Percentiles rank a stretch among this genome's conserved stretches.
phyloP scores from a whole-genome alignment of 2,329 filamentous ascomycete species.

The Apiospora marii region DNA sequence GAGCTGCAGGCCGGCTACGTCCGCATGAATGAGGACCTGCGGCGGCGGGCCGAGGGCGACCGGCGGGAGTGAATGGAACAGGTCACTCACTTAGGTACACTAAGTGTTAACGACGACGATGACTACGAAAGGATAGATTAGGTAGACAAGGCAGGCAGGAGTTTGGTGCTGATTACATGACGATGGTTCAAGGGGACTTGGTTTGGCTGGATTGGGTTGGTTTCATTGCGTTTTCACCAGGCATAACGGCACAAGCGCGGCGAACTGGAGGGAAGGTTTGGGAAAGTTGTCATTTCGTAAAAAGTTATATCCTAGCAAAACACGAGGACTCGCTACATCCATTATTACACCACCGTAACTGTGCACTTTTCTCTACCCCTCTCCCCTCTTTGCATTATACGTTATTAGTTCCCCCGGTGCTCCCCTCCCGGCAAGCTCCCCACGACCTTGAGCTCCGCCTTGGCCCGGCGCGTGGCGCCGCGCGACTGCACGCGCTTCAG shows the following conservation, averaged over 20 bases:
- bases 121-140: neutral
- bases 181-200: no score
- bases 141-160: no score
- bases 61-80: neutral
- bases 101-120: no score
- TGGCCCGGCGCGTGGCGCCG: constrained; percentile 64
- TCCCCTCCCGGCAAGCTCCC: constrained; percentile 41
- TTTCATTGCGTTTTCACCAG: neutral
- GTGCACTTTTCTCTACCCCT: neutral
- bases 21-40: neutral
- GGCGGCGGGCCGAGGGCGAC: neutral
- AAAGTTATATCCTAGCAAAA: neutral
- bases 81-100: no score
- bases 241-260: neutral
- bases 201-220: no score
- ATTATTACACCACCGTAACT: neutral
- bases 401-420: neutral
- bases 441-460: constrained; percentile 62
- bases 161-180: no score
- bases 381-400: neutral
- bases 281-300: neutral
- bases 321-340: neutral
- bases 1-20: neutral
- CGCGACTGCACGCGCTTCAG: constrained; percentile 63
- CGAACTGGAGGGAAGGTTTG: neutral